Base-by-base conservation (phyloP, 2,329 filamentous ascomycete genomes). In the Cladosporium sp. region DNA sequence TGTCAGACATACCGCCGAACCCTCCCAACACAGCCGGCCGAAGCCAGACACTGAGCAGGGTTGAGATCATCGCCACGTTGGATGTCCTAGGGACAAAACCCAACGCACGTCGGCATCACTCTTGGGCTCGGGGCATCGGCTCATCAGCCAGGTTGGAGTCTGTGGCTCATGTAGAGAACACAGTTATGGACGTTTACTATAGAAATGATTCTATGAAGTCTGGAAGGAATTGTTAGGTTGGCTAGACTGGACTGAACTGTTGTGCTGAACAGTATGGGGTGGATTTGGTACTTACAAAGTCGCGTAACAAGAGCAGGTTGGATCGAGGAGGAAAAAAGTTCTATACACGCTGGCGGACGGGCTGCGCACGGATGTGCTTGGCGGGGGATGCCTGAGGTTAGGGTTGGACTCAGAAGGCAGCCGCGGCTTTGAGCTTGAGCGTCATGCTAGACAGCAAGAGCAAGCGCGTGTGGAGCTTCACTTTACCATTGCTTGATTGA, bases 101-200 rank as follows among this genome's bases (percentile, higher is more conserved):
- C n/a, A 64, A 65, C 66, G 56, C 64, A 69, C 68, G 70, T 67
- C 62, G 73, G 74, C 74, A 74, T 76, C 74, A 76, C 74, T 74
- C 74, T 76, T 69, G 70, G 71, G 72, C 71, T 67, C 67, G 69
- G 73, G 69, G 73, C 73, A 73, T 74, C 69, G 67, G 65, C 68
- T 76, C 73, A 75, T 76, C 74, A 73, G 69, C 71, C 73, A 70
- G 71, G 73, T 70, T 73, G 74, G 72, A 74, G 73, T 74, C 72
- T 73, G 65, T 67, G 65, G 65, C 65, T 66, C 61, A 60, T 66
- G 65, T 66, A 66, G 61, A 66, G 65, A 66, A 66, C 65, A 66
- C 65, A 66, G 65, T 62, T 66, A 63, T 64, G 65, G 54, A 66
- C 58, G 65, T 66, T 66, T 66, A 66, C 65, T 64, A 66, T 66